Conservation (phyloP, 352 stramenopile species). For the Phytophthora kernoviae region DNA sequence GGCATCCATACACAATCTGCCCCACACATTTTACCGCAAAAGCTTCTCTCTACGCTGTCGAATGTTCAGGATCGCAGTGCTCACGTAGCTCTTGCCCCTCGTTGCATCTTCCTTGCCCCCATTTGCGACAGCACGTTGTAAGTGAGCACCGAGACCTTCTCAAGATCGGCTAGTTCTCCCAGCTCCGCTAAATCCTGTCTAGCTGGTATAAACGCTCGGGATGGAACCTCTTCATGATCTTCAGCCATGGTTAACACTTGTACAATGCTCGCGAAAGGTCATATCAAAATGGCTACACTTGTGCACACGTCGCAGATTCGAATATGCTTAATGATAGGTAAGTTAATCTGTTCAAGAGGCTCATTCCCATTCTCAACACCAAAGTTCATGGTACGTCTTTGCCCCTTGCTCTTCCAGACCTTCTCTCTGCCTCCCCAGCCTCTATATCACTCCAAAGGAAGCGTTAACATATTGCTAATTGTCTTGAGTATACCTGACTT, state of each 20-base stretch:
- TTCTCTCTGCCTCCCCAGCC: conserved; percentile 5
- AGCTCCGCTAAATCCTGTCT: conserved; percentile 47
- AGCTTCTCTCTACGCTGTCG: conserved; percentile 57
- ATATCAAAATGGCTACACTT: conserved; percentile 7
- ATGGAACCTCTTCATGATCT: conserved; percentile 5
- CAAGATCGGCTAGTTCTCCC: conserved; percentile 44
- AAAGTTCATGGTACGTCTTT: background rate
- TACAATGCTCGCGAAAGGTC: conserved; percentile 4
- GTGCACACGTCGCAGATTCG: background rate
- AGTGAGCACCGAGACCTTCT: conserved; percentile 72
- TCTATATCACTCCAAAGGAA: background rate
- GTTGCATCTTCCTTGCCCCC: conserved; percentile 56
- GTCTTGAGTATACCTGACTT: conserved; percentile 4
- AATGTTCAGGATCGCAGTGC: conserved; percentile 57
- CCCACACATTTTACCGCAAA: conserved; percentile 37
- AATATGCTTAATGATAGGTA: background rate
- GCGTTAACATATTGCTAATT: background rate
- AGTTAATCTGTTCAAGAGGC: background rate
- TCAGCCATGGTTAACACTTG: conserved; percentile 4
- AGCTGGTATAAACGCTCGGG: conserved; percentile 56
- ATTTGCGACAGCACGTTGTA: conserved; percentile 89
- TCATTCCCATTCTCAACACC: background rate
- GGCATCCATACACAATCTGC: background rate
- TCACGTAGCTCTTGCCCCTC: conserved; percentile 58
- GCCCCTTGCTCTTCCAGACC: background rate